Percentiles rank a stretch among this genome's conserved stretches.
Conservation (phyloP, 208 protist genomes). For the Phytomonas sp. region DNA sequence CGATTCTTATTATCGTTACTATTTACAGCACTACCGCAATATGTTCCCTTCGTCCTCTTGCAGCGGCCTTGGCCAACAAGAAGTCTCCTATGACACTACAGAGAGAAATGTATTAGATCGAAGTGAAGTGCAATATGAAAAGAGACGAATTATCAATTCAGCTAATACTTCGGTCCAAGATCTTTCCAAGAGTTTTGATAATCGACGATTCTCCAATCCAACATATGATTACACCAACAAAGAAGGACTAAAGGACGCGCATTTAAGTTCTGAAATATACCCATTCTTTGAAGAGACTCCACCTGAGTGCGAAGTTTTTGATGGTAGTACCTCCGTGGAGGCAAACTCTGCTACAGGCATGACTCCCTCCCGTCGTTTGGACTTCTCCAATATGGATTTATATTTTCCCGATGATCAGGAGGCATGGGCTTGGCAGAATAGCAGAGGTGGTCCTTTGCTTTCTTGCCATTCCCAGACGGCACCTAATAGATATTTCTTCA, state of each 20-base stretch:
- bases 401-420: neutral
- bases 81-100: neutral
- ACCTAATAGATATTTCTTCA: neutral
- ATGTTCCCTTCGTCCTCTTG: neutral
- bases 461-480: neutral
- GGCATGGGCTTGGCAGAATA: neutral
- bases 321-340: neutral
- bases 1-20: neutral
- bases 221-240: neutral
- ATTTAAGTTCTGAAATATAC: neutral
- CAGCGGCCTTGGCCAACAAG: neutral
- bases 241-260: neutral
- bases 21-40: neutral
- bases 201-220: neutral
- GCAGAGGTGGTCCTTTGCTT: neutral
- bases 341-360: neutral
- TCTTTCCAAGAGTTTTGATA: neutral
- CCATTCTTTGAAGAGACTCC: neutral
- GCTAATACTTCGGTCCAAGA: neutral
- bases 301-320: neutral
- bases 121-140: neutral
- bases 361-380: neutral
- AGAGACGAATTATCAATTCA: neutral
- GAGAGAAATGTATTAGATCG: neutral
- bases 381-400: neutral